Evolutionary conservation across 2,329 filamentous ascomycete species (phyloP).

Genomic region (Diaporthe amygdali): DNA sequence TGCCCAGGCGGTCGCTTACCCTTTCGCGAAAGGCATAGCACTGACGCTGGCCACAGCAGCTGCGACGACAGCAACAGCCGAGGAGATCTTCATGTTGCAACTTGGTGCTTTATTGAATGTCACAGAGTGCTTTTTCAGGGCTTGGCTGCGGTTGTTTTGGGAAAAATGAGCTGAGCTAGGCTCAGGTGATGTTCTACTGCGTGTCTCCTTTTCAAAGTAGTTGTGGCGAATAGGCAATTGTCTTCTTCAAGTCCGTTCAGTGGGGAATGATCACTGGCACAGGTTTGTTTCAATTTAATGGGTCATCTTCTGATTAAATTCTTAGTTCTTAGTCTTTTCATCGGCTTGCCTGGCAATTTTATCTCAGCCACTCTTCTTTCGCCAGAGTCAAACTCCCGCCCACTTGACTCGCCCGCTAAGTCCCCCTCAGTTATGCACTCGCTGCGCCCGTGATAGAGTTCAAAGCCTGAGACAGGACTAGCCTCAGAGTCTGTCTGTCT

Average conservation of each 20-base stretch:
- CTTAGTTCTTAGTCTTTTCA: no score
- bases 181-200: not conserved
- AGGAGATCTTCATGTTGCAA: not conserved
- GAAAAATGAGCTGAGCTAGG: not conserved
- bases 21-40: not conserved
- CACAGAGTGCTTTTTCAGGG: not conserved
- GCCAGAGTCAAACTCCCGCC: not conserved
- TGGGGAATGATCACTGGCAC: fast-evolving
- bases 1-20: no score
- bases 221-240: not conserved
- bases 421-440: not conserved
- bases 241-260: not conserved
- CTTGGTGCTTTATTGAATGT: not conserved
- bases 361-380: not conserved
- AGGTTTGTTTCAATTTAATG: no score
- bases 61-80: not conserved
- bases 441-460: not conserved
- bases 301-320: not conserved
- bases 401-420: not conserved
- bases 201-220: not conserved
- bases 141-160: not conserved
- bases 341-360: no score
- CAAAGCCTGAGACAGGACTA: not conserved
- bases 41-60: not conserved
- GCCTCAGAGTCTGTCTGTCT: not conserved